Evolutionary conservation across 163 green algal genomes (phyloP).

Genomic region (Prototheca cutis): DNA sequence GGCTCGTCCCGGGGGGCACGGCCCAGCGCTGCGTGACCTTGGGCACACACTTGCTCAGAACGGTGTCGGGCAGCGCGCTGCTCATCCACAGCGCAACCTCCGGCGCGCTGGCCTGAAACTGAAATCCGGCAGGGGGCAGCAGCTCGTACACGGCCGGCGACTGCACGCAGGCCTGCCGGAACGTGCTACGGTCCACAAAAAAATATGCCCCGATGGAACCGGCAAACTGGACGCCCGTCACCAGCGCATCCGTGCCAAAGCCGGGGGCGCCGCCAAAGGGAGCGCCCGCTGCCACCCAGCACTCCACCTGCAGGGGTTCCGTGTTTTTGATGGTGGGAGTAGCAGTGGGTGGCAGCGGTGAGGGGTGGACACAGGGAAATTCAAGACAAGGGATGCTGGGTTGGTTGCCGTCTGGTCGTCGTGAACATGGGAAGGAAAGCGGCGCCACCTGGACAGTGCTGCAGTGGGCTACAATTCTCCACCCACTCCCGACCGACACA

Average conservation of each 20-base stretch:
- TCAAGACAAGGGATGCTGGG: too few relatives aligned
- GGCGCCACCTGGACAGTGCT: too few relatives aligned
- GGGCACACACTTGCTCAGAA: too few relatives aligned
- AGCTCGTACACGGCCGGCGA: conserved; percentile 25
- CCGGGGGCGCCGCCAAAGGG: conserved; percentile 42
- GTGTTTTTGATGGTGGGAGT: too few relatives aligned
- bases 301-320: conserved; percentile 13
- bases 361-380: too few relatives aligned
- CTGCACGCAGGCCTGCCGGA: conserved; percentile 30
- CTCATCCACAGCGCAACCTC: conserved; percentile 15
- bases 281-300: conserved; percentile 33
- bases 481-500: conserved; percentile 5
- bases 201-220: conserved; percentile 21
- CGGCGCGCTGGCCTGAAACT: background rate
- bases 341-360: too few relatives aligned
- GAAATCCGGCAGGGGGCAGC: conserved; percentile 15
- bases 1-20: background rate
- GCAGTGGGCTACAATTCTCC: too few relatives aligned
- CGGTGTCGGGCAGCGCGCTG: conserved; percentile 2
- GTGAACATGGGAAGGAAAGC: too few relatives aligned
- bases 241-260: conserved; percentile 34
- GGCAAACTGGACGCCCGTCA: conserved; percentile 28
- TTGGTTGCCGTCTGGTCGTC: too few relatives aligned
- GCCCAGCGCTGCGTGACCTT: background rate
- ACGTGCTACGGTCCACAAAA: conserved; percentile 34